Conservation (phyloP, 257 asterid species). For the Lavandula angustifolia region DNA sequence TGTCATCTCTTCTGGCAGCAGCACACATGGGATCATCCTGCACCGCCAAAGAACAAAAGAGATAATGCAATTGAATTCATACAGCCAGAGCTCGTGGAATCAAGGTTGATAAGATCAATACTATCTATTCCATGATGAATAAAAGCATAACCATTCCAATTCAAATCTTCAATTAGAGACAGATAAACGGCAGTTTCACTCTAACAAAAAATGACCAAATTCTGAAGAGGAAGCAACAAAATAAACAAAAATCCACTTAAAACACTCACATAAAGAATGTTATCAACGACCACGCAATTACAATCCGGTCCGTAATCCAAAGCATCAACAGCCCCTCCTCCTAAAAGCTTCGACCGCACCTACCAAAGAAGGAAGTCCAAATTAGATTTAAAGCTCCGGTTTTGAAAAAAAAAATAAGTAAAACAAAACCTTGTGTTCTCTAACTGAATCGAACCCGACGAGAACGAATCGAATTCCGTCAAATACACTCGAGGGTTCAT, state of each 20-base stretch:
- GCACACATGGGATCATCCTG: slow-evolving; percentile 86
- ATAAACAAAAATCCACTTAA: neutral
- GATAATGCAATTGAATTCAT: neutral
- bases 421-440: slow-evolving; percentile 49
- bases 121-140: neutral
- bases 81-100: neutral
- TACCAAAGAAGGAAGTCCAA: slow-evolving; percentile 27
- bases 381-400: neutral
- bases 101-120: neutral
- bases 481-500: slow-evolving; percentile 46
- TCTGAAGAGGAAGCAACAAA: neutral
- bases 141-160: neutral
- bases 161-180: slow-evolving; percentile 1
- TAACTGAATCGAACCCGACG: slow-evolving; percentile 54
- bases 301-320: slow-evolving; percentile 65
- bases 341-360: slow-evolving; percentile 62
- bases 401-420: neutral
- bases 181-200: neutral
- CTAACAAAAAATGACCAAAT: neutral
- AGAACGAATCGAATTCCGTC: slow-evolving; percentile 63
- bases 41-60: slow-evolving; percentile 23
- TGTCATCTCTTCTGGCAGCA: slow-evolving; percentile 76
- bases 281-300: slow-evolving; percentile 72
- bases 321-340: slow-evolving; percentile 77
- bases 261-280: slow-evolving; percentile 62